Evolutionary conservation across 2,329 filamentous ascomycete genomes (phyloP), one percentile per base, ranked within the genome.

Genomic region (Paraphaeosphaeria minitans): DNA sequence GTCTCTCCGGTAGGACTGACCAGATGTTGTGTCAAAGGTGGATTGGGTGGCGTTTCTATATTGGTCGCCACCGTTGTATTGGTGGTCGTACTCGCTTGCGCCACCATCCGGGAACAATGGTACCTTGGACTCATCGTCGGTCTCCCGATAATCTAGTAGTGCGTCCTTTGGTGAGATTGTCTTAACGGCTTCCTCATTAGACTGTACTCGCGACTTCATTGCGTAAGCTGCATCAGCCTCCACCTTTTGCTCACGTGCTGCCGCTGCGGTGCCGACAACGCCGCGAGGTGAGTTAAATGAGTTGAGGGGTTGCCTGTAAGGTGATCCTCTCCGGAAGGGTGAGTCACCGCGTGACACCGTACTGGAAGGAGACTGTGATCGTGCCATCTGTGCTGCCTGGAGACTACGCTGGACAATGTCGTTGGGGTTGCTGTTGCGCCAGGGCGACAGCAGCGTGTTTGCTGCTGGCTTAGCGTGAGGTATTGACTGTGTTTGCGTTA

Each of bases 161-260:
- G 93, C 91, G 70, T 98, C 94, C 78, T 96, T 96, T 24, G 94
- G 95, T 1, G 94, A 98, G 48, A 99, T 97, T 0, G 94, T 97
- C 77, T 92, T 91, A 1, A 87, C 66, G 45, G 79, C 69, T 60
- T 78, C 75, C 24, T 83, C 74, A 53, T 62, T 67, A 50, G 75
- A 71, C 49, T 75, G 72, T 64, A 77, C 71, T 50, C 75, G 75
- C 29, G 77, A 66, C 62, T 78, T 77, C 60, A 77, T 75, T 12
- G 77, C 75, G 62, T 80, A 77, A 60, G 73, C 71, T 63, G 83
- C 83, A 58, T 88, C 87, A 43, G 85, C 84, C 67, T 86, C 83
- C 6, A 84, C 82, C 69, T 88, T 87, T 64, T 87, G 83, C 71
- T 89, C 87, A 39, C 87, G 81, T 69, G 87, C 80, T 14, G 84